Conservation (phyloP, 306 rosid genomes). For the Trifolium subterraneum region DNA sequence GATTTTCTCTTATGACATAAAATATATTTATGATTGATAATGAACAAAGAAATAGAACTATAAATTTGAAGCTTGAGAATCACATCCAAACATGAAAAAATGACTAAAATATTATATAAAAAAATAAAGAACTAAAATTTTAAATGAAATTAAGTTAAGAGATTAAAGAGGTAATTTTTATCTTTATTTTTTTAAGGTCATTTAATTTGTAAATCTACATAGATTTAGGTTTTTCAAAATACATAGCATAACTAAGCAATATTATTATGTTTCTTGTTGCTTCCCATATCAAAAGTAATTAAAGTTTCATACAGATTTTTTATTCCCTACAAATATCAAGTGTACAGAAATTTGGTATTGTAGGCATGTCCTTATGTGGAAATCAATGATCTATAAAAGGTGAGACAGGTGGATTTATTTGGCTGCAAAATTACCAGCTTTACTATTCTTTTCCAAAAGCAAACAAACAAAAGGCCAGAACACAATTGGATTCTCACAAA, state of each 20-base stretch:
- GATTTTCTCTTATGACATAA: no score
- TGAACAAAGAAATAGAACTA: no score
- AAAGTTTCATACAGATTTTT: neutral
- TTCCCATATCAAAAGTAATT: neutral
- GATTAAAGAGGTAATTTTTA: no score
- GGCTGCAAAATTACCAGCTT: slow-evolving; percentile 51
- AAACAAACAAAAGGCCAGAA: slow-evolving; percentile 50
- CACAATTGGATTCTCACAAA: slow-evolving; percentile 58
- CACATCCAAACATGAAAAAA: no score
- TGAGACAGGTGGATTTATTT: slow-evolving; percentile 42
- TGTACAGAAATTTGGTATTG: slow-evolving; percentile 38
- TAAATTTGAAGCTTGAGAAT: no score
- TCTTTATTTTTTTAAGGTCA: neutral
- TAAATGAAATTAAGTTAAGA: no score
- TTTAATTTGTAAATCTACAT: neutral
- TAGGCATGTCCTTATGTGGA: slow-evolving; percentile 40
- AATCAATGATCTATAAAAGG: slow-evolving; percentile 36
- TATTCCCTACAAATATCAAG: neutral
- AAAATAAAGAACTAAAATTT: no score
- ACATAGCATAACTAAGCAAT: neutral
- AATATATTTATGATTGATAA: no score
- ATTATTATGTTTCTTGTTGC: neutral
- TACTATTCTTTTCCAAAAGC: slow-evolving; percentile 58
- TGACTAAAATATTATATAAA: no score
- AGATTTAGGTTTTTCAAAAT: neutral